phyloP scores from a whole-genome alignment of 1,284 basidiomycete genomes.

The Irpex lacteus region DNA sequence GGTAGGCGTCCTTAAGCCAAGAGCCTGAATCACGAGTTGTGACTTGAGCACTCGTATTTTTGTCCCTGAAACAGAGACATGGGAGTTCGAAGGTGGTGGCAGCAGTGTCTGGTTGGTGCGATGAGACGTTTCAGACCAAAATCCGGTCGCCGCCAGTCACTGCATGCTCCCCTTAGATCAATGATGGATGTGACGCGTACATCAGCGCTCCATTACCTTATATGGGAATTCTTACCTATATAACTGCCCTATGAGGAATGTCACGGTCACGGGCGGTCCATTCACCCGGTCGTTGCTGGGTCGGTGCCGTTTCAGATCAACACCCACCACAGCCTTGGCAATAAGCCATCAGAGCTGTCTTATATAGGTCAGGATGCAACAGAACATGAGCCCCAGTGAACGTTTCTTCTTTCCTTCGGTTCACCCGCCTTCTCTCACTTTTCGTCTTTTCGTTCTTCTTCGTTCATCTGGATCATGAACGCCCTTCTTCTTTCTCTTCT shows the following conservation, averaged over 20 bases:
- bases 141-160: not conserved
- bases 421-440: conserved; percentile 14
- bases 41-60: not conserved
- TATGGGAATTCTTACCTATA: not conserved
- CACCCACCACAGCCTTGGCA: conserved; percentile 1
- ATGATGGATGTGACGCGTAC: conserved; percentile 6
- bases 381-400: conserved; percentile 10
- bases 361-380: conserved; percentile 1
- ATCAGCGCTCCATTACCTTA: not conserved
- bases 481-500: conserved; percentile 17
- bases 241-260: not conserved
- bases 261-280: not conserved
- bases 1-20: too few relatives aligned
- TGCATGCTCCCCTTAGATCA: conserved; percentile 2
- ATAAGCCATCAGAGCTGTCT: not conserved
- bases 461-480: conserved; percentile 23
- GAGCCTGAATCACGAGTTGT: too few relatives aligned
- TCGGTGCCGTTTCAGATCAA: conserved; percentile 11
- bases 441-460: conserved; percentile 12
- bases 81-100: not conserved
- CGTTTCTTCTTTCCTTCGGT: conserved; percentile 13
- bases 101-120: not conserved
- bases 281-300: conserved; percentile 10
- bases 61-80: not conserved
- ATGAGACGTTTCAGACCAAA: not conserved